Evolutionary conservation across 2,329 filamentous ascomycete genomes (phyloP).

Genomic region (Curvularia hawaiiensis): DNA sequence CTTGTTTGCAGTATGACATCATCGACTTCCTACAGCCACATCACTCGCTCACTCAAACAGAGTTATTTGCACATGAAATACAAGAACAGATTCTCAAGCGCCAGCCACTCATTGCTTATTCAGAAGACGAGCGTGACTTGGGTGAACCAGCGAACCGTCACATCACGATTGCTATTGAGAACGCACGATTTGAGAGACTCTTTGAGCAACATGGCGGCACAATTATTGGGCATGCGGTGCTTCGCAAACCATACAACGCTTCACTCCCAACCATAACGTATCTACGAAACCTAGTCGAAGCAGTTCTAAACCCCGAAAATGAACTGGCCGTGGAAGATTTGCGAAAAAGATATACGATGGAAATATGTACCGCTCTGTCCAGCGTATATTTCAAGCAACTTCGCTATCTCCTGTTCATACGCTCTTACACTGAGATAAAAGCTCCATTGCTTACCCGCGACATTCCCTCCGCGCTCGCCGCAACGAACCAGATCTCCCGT

Average conservation of each 20-base stretch:
- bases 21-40: neutral
- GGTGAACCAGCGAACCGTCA: neutral
- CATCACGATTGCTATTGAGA: neutral
- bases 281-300: neutral
- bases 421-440: neutral
- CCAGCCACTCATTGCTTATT: slow-evolving; percentile 1
- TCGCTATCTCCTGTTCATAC: neutral
- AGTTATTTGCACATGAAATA: slow-evolving; percentile 5
- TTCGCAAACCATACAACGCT: neutral
- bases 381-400: slow-evolving; percentile 2
- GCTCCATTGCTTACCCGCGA: neutral
- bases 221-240: slow-evolving; percentile 2
- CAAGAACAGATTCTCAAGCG: slow-evolving; percentile 6
- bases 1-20: slow-evolving; percentile 5
- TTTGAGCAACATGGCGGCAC: slow-evolving; percentile 6
- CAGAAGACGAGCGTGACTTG: neutral
- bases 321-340: neutral
- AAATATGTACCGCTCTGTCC: slow-evolving; percentile 5
- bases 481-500: neutral
- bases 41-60: neutral
- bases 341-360: slow-evolving; percentile 2
- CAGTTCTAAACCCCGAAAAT: neutral
- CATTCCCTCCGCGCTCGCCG: neutral
- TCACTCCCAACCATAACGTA: neutral
- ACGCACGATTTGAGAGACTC: slow-evolving; percentile 7